phyloP scores from a whole-genome alignment of 768 basidiomycete species.

The Mycena olivaceomarginata region DNA sequence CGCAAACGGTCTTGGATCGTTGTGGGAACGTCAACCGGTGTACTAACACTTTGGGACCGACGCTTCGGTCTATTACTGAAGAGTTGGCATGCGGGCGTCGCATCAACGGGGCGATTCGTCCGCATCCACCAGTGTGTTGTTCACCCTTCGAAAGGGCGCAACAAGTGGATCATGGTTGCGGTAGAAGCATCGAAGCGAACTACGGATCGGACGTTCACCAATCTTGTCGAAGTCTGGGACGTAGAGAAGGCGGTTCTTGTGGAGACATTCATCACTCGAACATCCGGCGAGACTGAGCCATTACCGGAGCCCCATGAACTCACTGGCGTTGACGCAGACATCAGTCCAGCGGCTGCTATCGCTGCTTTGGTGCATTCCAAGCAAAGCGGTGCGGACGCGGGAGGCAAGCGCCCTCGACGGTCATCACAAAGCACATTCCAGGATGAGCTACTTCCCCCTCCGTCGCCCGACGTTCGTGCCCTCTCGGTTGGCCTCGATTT shows the following conservation, averaged over 20 bases:
- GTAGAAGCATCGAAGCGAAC: slow-evolving; percentile 72
- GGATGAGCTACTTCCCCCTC: slow-evolving; percentile 62
- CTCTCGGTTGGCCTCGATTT: slow-evolving; percentile 84
- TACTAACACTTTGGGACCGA: slow-evolving; percentile 94
- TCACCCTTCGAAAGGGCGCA: slow-evolving; percentile 92
- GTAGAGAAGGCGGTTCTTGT: slow-evolving; percentile 88
- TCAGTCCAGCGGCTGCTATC: slow-evolving; percentile 83
- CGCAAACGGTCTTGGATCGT: slow-evolving; percentile 92
- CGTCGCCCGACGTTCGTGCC: slow-evolving; percentile 81
- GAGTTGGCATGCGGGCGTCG: slow-evolving; percentile 87
- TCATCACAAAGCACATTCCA: slow-evolving; percentile 57
- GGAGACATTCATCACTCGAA: slow-evolving; percentile 84
- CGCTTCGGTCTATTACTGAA: slow-evolving; percentile 93
- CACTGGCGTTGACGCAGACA: slow-evolving; percentile 73
- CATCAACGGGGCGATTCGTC: slow-evolving; percentile 69
- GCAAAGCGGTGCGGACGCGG: slow-evolving; percentile 60
- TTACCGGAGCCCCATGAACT: slow-evolving; percentile 73
- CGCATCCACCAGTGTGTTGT: slow-evolving; percentile 85
- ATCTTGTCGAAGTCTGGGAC: slow-evolving; percentile 93
- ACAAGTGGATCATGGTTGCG: slow-evolving; percentile 94
- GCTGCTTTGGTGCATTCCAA: slow-evolving; percentile 86
- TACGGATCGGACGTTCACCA: slow-evolving; percentile 64
- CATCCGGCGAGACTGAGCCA: slow-evolving; percentile 66
- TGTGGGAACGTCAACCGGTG: slow-evolving; percentile 90
- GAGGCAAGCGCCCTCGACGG: slow-evolving; percentile 53